Percentiles rank a stretch among this genome's conserved stretches.
Evolutionary conservation across 2,329 filamentous ascomycete species (phyloP).

Genomic region (Tolypocladium paradoxum): DNA sequence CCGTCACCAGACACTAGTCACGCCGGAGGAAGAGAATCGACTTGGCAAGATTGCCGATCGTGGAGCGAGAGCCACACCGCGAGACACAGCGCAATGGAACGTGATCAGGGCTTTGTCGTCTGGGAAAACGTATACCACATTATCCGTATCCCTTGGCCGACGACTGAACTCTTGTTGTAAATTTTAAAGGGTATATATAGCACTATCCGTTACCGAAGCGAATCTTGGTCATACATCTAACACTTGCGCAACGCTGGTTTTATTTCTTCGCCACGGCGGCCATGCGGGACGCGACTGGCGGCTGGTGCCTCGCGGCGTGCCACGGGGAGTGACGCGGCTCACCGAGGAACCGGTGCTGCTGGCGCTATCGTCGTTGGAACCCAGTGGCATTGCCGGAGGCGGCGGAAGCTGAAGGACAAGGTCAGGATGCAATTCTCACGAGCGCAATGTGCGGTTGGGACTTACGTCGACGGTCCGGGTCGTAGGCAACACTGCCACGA

Average conservation of each 20-base stretch:
- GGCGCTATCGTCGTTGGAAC: constrained; percentile 21
- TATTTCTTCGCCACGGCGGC: constrained; percentile 7
- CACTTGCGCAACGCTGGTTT: not conserved
- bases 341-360: constrained; percentile 29
- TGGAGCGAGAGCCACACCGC: too few relatives aligned
- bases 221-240: not conserved
- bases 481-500: constrained; percentile 15
- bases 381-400: constrained; percentile 8
- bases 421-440: not conserved
- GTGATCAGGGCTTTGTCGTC: too few relatives aligned
- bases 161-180: not conserved
- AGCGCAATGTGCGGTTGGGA: not conserved
- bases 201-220: not conserved
- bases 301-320: constrained; percentile 26
- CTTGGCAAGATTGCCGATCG: too few relatives aligned
- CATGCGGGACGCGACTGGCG: constrained; percentile 19
- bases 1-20: too few relatives aligned
- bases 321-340: constrained; percentile 27
- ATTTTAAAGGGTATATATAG: not conserved
- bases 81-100: too few relatives aligned
- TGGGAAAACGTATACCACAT: not conserved
- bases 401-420: constrained; percentile 10
- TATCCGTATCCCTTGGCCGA: not conserved
- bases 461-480: constrained; percentile 18
- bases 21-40: too few relatives aligned